phyloP scores from a whole-genome alignment of 2,329 filamentous ascomycete species.

The Colletotrichum shisoi region DNA sequence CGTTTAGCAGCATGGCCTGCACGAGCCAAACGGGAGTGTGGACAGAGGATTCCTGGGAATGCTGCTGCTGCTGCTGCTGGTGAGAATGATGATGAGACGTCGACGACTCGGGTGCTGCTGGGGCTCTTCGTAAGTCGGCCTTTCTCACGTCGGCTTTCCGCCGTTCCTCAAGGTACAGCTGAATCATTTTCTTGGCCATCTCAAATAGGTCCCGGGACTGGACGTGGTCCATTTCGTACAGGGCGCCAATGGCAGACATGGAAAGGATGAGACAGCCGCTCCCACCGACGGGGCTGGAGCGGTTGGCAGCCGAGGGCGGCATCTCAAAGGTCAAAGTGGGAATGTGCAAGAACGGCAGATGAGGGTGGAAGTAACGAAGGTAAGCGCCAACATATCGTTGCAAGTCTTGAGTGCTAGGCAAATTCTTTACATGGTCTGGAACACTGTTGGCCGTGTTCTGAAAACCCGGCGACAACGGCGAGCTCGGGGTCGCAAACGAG shows the following conservation, averaged over 20 bases:
- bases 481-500: slow-evolving; percentile 64
- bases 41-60: slow-evolving; percentile 64
- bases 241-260: slow-evolving; percentile 76
- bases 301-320: slow-evolving; percentile 67
- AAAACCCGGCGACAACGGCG: slow-evolving; percentile 63
- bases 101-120: slow-evolving; percentile 57
- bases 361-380: slow-evolving; percentile 90
- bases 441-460: slow-evolving; percentile 59
- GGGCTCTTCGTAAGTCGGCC: slow-evolving; percentile 63
- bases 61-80: too few relatives aligned
- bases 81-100: slow-evolving; percentile 48
- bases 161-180: slow-evolving; percentile 88
- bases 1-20: slow-evolving; percentile 94
- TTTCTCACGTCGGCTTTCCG: slow-evolving; percentile 82
- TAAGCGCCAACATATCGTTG: slow-evolving; percentile 92
- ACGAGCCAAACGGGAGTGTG: slow-evolving; percentile 93
- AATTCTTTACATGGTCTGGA: slow-evolving; percentile 61
- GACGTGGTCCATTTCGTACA: slow-evolving; percentile 85
- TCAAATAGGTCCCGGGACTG: slow-evolving; percentile 88
- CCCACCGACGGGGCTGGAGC: slow-evolving; percentile 71
- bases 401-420: slow-evolving; percentile 84
- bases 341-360: slow-evolving; percentile 92
- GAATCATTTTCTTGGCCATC: slow-evolving; percentile 93
- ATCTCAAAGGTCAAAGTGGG: slow-evolving; percentile 91
- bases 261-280: slow-evolving; percentile 86